These are phyloP conservation scores for Circinella minor DNA, from an alignment of 371 early-diverging fungal species.

Conservation along the genomic window DNA sequence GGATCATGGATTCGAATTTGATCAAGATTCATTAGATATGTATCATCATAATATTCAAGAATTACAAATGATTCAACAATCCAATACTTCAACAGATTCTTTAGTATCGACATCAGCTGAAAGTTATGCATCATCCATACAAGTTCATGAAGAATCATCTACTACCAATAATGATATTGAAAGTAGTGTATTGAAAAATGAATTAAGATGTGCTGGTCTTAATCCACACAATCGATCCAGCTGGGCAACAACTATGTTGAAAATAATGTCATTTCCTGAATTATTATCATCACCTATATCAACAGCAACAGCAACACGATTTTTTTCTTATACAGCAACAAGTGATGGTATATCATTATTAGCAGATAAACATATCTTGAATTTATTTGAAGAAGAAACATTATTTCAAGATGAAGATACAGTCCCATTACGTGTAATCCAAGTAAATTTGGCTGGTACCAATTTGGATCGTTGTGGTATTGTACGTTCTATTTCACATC, in stretches of 20 bases:
- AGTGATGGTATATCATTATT: conserved; percentile 76
- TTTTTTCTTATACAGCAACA: conserved; percentile 77
- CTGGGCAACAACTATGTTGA: conserved; percentile 68
- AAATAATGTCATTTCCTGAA: conserved; percentile 70
- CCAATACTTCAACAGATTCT: conserved; percentile 18
- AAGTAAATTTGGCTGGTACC: conserved; percentile 71
- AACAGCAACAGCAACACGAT: conserved; percentile 27
- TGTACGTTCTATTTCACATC: conserved; percentile 76
- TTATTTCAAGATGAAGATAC: conserved; percentile 63
- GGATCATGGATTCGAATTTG: conserved; percentile 57
- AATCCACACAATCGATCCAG: conserved; percentile 52
- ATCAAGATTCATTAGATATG: conserved; percentile 43
- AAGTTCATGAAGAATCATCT: conserved; percentile 1
- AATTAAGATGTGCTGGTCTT: conserved; percentile 68
- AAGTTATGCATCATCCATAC: conserved; percentile 8
- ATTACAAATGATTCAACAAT: conserved; percentile 13
- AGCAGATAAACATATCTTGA: conserved; percentile 64
- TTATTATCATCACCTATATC: neutral
- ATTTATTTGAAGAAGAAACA: conserved; percentile 63
- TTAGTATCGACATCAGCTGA: conserved; percentile 9
- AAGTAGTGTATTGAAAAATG: conserved; percentile 50
- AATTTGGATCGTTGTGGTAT: conserved; percentile 73
- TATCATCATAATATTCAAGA: neutral
- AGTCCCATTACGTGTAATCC: conserved; percentile 67
- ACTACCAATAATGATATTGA: conserved; percentile 11